Conservation (phyloP, 2,329 filamentous ascomycete species). For the Tolypocladium album region DNA sequence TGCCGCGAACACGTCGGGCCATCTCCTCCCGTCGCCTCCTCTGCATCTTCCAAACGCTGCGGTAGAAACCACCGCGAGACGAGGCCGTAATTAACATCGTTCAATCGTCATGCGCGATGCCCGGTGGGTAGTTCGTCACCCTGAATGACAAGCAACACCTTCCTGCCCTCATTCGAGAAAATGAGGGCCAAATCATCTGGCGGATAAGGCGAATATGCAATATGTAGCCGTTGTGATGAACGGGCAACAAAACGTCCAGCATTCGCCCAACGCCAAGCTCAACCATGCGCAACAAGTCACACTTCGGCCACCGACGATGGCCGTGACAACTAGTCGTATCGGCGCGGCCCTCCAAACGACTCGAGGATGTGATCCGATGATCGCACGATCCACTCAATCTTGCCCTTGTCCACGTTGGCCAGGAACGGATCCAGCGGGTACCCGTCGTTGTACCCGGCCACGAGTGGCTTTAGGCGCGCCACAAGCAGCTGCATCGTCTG, state of each 20-base stretch:
- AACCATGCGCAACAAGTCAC: neutral
- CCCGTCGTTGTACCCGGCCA: slow-evolving; percentile 21
- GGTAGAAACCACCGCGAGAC: neutral
- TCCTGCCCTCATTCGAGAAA: neutral
- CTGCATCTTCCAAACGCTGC: neutral
- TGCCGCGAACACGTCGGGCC: neutral
- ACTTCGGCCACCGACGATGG: neutral
- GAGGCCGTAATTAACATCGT: neutral
- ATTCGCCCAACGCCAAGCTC: slow-evolving; percentile 3
- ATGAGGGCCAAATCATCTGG: neutral
- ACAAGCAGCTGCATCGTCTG: slow-evolving; percentile 28
- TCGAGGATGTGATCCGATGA: slow-evolving; percentile 24
- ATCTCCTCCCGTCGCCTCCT: neutral
- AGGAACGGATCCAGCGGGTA: slow-evolving; percentile 29
- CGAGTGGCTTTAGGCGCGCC: slow-evolving; percentile 21
- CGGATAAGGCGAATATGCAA: neutral
- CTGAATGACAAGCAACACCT: neutral
- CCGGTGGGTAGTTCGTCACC: neutral
- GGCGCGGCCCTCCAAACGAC: slow-evolving; percentile 15
- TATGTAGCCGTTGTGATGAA: neutral
- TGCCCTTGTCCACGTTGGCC: slow-evolving; percentile 23
- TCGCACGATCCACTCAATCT: slow-evolving; percentile 27
- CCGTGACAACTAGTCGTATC: slow-evolving; percentile 15
- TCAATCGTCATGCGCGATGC: neutral
- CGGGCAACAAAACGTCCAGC: neutral